Percentiles rank a stretch among this genome's conserved stretches.
Conservation (phyloP, 306 rosid species). For the Dryas octopetala region DNA sequence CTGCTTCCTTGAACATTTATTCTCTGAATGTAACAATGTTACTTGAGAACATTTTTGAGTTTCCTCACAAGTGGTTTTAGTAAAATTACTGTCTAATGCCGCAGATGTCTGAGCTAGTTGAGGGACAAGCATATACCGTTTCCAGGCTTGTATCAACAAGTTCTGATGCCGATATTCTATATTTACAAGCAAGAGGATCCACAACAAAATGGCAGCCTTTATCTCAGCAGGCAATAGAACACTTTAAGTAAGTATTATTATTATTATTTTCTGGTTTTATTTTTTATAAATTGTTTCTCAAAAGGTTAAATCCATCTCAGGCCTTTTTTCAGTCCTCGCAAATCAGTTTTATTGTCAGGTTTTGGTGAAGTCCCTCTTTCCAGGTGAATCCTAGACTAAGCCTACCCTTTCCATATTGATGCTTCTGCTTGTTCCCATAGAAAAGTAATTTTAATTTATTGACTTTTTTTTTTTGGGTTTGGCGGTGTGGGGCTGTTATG, state of each 20-base stretch:
- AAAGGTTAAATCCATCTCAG: conserved; percentile 26
- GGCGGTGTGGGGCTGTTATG: not conserved
- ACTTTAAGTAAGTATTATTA: conserved; percentile 50
- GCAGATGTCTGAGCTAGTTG: conserved; percentile 72
- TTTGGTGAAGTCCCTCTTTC: conserved; percentile 70
- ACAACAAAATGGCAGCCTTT: conserved; percentile 71
- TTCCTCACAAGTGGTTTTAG: conserved; percentile 23
- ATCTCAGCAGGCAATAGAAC: conserved; percentile 43
- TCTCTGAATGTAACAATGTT: not conserved
- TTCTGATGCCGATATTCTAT: conserved; percentile 54
- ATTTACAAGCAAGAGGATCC: conserved; percentile 72
- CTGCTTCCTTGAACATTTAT: not conserved
- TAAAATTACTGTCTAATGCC: conserved; percentile 27
- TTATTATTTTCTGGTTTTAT: not conserved
- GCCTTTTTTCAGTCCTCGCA: conserved; percentile 59
- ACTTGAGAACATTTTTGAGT: conserved; percentile 1
- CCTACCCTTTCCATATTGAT: conserved; percentile 14
- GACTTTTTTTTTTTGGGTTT: conserved; percentile 1
- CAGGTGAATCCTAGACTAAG: conserved; percentile 43
- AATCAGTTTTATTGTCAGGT: conserved; percentile 53
- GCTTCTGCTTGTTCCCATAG: conserved; percentile 4
- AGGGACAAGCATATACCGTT: conserved; percentile 77
- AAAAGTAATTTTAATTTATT: conserved; percentile 25
- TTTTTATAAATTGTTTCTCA: conserved; percentile 23
- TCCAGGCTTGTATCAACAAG: conserved; percentile 64